Percentiles rank a stretch among this genome's conserved stretches.
Evolutionary conservation across 495 filamentous ascomycete species (phyloP).

Genomic region (Astrothelium macrocarpum): DNA sequence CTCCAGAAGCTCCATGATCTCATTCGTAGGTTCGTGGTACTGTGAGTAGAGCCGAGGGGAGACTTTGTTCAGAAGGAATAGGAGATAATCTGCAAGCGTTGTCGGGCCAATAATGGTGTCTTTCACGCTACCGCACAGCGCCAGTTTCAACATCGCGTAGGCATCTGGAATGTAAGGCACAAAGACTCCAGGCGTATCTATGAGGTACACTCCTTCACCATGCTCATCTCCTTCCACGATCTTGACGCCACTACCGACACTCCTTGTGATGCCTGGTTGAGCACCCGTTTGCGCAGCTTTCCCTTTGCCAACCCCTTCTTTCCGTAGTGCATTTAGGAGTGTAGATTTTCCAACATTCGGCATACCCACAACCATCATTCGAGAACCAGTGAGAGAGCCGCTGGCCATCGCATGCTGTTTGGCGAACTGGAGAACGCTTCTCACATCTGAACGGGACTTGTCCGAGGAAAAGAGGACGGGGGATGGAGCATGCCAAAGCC

Average conservation of each 20-base stretch:
- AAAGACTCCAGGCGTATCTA: slow-evolving; percentile 81
- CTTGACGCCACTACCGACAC: slow-evolving; percentile 72
- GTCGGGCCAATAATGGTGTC: slow-evolving; percentile 68
- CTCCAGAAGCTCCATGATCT: slow-evolving; percentile 58
- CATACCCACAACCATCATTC: slow-evolving; percentile 88
- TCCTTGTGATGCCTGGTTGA: slow-evolving; percentile 82
- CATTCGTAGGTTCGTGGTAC: slow-evolving; percentile 70
- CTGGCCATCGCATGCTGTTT: slow-evolving; percentile 37
- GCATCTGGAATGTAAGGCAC: slow-evolving; percentile 77
- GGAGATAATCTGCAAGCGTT: slow-evolving; percentile 77
- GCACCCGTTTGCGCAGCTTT: slow-evolving; percentile 78
- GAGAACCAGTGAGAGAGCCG: slow-evolving; percentile 56
- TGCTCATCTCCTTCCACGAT: slow-evolving; percentile 43
- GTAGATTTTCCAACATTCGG: slow-evolving; percentile 93
- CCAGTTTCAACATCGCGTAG: slow-evolving; percentile 85
- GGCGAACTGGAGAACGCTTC: slow-evolving; percentile 48
- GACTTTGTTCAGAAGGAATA: slow-evolving; percentile 68
- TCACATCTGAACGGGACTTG: slow-evolving; percentile 40
- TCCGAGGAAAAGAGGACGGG: slow-evolving; percentile 57
- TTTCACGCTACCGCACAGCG: slow-evolving; percentile 83
- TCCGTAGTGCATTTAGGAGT: slow-evolving; percentile 76
- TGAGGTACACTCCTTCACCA: slow-evolving; percentile 44
- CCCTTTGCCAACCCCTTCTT: slow-evolving; percentile 52
- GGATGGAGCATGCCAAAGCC: slow-evolving; percentile 46
- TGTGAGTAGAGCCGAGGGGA: slow-evolving; percentile 49